Evolutionary conservation across 345 rosid genomes (phyloP).

Genomic region (Eucalyptus fibrosa): DNA sequence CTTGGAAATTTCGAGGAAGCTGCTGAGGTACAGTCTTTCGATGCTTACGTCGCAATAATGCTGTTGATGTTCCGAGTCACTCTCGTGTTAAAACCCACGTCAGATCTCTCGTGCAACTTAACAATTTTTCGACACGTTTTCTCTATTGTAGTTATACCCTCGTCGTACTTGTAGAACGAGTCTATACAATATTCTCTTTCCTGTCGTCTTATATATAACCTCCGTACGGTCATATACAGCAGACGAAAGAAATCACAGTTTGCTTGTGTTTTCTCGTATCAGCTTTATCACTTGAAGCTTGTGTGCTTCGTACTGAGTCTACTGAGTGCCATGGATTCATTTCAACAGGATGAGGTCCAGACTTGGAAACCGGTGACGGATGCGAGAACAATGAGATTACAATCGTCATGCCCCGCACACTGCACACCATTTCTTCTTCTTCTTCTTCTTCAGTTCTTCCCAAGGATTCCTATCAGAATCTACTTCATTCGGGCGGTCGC

Average conservation of each 20-base stretch:
- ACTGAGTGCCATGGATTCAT: slow-evolving; percentile 1
- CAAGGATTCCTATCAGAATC: slow-evolving; percentile 15
- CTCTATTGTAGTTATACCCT: neutral
- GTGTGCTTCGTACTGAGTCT: neutral
- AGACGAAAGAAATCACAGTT: neutral
- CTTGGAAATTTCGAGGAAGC: slow-evolving; percentile 46
- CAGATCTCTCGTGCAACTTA: neutral
- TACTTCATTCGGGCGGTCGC: slow-evolving; percentile 4
- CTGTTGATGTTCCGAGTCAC: neutral
- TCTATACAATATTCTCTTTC: neutral
- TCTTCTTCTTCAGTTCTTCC: neutral
- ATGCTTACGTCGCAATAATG: neutral
- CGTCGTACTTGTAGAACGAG: neutral
- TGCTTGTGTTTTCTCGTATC: neutral
- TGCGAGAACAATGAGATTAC: too few relatives aligned
- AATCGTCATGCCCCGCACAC: neutral
- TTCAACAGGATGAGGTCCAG: neutral
- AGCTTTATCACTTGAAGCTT: neutral
- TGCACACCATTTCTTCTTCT: neutral
- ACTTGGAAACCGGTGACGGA: slow-evolving; percentile 9
- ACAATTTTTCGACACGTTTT: neutral
- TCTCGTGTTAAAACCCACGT: neutral
- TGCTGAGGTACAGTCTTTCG: neutral
- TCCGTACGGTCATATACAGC: neutral
- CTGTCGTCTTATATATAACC: neutral